These are phyloP conservation scores for Auricularia heimuer DNA, from an alignment of 768 basidiomycete genomes.

Conservation along the genomic window DNA sequence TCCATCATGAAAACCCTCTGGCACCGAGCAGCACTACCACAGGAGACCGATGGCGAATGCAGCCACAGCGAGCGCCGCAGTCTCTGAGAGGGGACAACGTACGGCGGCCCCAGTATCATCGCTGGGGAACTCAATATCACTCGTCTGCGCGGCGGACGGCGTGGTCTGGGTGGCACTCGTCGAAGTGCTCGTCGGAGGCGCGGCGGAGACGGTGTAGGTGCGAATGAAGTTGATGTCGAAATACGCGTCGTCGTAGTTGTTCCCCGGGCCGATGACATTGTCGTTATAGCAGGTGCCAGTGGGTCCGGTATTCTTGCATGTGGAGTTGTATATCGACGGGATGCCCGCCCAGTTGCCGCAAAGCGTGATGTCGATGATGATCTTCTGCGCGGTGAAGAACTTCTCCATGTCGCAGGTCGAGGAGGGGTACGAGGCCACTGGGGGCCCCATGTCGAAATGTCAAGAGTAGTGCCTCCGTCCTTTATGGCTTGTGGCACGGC, in stretches of 20 bases:
- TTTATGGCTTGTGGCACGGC: no score
- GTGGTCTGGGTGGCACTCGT: neutral
- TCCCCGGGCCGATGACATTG: constrained; percentile 45
- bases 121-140: no score
- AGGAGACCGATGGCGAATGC: neutral
- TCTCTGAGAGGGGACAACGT: no score
- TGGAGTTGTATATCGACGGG: neutral
- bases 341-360: neutral
- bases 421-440: constrained; percentile 34
- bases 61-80: no score
- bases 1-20: neutral
- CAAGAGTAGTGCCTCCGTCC: constrained; percentile 11
- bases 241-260: constrained; percentile 46
- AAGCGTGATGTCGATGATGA: constrained; percentile 12
- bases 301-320: constrained; percentile 4
- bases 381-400: constrained; percentile 38
- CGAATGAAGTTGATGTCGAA: constrained; percentile 62
- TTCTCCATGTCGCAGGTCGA: constrained; percentile 33
- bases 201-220: constrained; percentile 35
- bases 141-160: neutral
- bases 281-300: constrained; percentile 32
- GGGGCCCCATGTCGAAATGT: constrained; percentile 35
- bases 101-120: no score
- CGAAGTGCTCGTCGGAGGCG: neutral
- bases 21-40: neutral